Base-by-base conservation (phyloP, 345 rosid species). In the Dovyalis caffra region DNA sequence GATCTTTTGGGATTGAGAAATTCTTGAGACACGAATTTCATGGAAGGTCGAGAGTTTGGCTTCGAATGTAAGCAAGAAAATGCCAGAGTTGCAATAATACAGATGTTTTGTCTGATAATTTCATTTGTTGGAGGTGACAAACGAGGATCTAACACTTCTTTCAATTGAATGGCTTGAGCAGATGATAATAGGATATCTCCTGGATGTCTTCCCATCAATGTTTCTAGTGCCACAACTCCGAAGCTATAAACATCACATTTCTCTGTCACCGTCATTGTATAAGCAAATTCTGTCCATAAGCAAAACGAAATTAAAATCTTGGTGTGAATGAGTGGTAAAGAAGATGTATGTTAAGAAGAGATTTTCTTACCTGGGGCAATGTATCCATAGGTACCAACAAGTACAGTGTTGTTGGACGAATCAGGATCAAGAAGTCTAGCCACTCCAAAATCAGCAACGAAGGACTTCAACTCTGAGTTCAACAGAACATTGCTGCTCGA, bases 171-270 rank as follows among this genome's bases (percentile, higher is more conserved):
- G 68, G 45, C 69, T 34, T 51, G 58, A 45, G 18, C 23, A 57
- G 72, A 31, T 31, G 74, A 67, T 61, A 69, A 74, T 29, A 64
- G n/a, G 7, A 75, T 25, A 20, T 80, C 76, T 61, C 35, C 43
- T 0, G 53, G 83, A 61, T 75, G 76, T 15, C 26, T 80, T 35
- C 83, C 79, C 70, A 49, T 49, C 6, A 69, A 31, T 47, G 28
- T 49, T n/a, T n/a, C n/a, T n/a, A n/a, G n/a, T n/a, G n/a, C n/a
- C n/a, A n/a, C n/a, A n/a, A n/a, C n/a, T n/a, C 72, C 72, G 12
- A 69, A 69, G n/a, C 61, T 49, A 20, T 69, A 69, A 1, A 49
- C 40, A 43, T 69, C 72, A 21, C 40, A 69, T 32, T 69, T 69
- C 5, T 69, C 61, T 16, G 72, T 69, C 32, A 69, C 62, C 23